These are phyloP conservation scores for Excoecaria cochinchinensis DNA, from an alignment of 345 rosid species.

Conservation along the genomic window DNA sequence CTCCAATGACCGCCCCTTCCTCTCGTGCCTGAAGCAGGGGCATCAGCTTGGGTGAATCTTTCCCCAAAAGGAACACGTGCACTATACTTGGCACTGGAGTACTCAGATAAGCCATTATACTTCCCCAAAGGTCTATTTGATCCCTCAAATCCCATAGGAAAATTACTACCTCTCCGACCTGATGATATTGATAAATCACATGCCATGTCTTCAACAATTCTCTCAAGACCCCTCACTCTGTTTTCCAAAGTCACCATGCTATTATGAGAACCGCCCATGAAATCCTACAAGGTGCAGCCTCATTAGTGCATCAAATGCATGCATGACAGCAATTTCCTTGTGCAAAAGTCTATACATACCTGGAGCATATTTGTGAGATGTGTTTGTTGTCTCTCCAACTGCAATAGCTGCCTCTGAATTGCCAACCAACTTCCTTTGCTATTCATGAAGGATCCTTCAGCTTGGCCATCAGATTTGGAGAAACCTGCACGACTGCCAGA, in stretches of 20 bases:
- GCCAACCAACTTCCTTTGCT: conserved; percentile 91
- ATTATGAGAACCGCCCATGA: conserved; percentile 97
- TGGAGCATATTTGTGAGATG: conserved; percentile 95
- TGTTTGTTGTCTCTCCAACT: conserved; percentile 89
- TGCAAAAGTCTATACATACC: conserved; percentile 42
- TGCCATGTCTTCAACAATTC: conserved; percentile 94
- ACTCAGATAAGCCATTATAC: conserved; percentile 71
- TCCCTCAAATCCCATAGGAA: conserved; percentile 62
- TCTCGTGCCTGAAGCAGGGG: conserved; percentile 49
- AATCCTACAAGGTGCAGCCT: conserved; percentile 56
- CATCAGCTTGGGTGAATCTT: conserved; percentile 71
- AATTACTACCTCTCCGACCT: conserved; percentile 65
- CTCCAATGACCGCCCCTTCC: conserved; percentile 80
- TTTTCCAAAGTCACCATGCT: conserved; percentile 90
- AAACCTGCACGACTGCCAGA: conserved; percentile 50
- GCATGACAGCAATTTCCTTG: conserved; percentile 19
- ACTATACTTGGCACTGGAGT: conserved; percentile 56
- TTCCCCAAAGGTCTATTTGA: conserved; percentile 57
- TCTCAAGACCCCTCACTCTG: conserved; percentile 95
- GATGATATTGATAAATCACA: conserved; percentile 84
- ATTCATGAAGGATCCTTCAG: conserved; percentile 72
- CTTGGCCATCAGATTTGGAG: conserved; percentile 61
- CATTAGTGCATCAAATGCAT: conserved; percentile 22
- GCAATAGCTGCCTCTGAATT: conserved; percentile 91
- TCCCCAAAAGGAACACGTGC: conserved; percentile 71